Conservation (phyloP, 768 basidiomycete genomes). For the Lyophyllum semitale region DNA sequence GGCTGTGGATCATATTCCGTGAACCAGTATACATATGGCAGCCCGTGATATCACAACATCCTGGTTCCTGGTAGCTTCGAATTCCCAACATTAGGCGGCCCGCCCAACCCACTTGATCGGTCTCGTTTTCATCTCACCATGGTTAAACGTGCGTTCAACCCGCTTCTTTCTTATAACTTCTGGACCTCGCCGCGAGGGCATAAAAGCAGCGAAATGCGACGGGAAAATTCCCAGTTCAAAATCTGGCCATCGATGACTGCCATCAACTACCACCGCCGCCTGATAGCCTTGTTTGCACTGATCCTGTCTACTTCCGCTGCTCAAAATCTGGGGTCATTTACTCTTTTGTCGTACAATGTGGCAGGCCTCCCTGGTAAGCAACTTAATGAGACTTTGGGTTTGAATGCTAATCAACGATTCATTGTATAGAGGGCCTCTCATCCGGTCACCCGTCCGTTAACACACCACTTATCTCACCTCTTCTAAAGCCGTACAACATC, state of each 20-base stretch:
- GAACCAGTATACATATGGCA: no score
- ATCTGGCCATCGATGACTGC: neutral
- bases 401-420: neutral
- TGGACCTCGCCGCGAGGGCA: neutral
- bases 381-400: neutral
- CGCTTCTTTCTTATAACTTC: no score
- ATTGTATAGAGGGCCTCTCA: conserved; percentile 23
- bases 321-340: conserved; percentile 26
- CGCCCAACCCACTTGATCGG: no score
- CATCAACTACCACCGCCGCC: neutral
- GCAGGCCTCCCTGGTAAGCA: conserved; percentile 33
- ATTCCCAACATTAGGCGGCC: no score
- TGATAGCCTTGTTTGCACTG: neutral
- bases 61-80: no score
- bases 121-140: no score
- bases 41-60: no score
- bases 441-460: conserved; percentile 29
- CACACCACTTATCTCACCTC: conserved; percentile 33
- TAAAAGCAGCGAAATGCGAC: neutral
- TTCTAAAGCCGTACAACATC: conserved; percentile 31
- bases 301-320: conserved; percentile 14
- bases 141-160: no score
- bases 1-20: no score
- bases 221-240: neutral
- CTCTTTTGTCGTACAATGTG: conserved; percentile 32